A percentile compares a stretch with the other conserved stretches of the same genome.
These are phyloP conservation scores for Candida schatavii DNA, from an alignment of 805 yeast species.

Conservation along the genomic window DNA sequence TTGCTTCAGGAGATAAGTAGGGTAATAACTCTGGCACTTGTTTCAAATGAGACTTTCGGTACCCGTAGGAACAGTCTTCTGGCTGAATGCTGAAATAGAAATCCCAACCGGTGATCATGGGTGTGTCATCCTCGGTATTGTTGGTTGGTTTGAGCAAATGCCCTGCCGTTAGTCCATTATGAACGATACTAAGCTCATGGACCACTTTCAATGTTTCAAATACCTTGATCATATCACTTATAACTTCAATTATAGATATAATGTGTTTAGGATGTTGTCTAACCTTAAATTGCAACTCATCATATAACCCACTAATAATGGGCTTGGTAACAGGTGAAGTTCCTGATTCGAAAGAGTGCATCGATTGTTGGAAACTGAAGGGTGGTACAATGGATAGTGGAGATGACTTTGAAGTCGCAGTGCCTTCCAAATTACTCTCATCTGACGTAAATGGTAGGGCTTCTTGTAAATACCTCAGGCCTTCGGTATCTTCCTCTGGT, in stretches of 20 bases:
- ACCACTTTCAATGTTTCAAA: conserved; percentile 21
- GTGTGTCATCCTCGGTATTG: conserved; percentile 15
- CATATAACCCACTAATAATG: conserved; percentile 5
- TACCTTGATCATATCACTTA: conserved; percentile 22
- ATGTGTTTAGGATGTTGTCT: conserved; percentile 18
- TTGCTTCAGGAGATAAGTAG: conserved; percentile 50
- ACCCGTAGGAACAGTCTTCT: conserved; percentile 43
- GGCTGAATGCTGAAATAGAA: conserved; percentile 39
- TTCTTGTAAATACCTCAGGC: neutral
- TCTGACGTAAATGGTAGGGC: neutral
- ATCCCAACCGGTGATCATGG: conserved; percentile 48
- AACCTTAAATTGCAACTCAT: conserved; percentile 14
- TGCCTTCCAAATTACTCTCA: too few species aligned
- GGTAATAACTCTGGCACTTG: conserved; percentile 40
- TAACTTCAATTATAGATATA: conserved; percentile 16
- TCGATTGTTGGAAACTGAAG: too few species aligned
- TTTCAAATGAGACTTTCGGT: conserved; percentile 38
- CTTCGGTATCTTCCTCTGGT: neutral
- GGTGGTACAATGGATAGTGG: neutral
- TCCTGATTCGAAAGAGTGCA: too few species aligned
- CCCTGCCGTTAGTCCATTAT: conserved; percentile 44
- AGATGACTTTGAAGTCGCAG: neutral
- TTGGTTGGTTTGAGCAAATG: conserved; percentile 34
- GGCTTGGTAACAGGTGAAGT: neutral
- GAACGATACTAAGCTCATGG: conserved; percentile 44